Evolutionary conservation across 176 grass and related monocot species (phyloP), one percentile per base, ranked within the genome.

Genomic region (Carex scoparia): DNA sequence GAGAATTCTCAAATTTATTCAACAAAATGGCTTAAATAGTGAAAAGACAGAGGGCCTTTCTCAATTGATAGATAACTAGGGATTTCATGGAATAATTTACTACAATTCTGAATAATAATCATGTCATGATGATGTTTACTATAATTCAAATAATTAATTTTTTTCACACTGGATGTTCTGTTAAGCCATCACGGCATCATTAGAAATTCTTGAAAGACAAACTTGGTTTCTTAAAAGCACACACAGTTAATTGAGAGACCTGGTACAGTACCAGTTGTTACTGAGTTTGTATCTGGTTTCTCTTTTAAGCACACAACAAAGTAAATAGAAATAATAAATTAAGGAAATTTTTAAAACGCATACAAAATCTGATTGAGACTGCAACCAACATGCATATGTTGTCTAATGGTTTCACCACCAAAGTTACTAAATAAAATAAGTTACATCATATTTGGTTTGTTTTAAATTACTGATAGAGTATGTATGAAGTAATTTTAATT

Each of bases 71-170:
- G 19, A 27, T 63, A 19, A 28, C 61, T 30, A 27, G 6, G 9
- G 7, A 19, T 6, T 44, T 44, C 42, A 44, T 44, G 42, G 42
- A 44, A 44, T 73, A 27, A 49, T 49, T 73, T 73, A 73, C 38
- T 73, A 10, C 23, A 3, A 48, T 48, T 57, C 40, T 79, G 16
- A 78, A 46, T 32, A 38, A 27, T 83, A 16, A 38, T 65, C 49
- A 3, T 79, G 40, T 75, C 54, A 27, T 49, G 51, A n/a, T 55
- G 10, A 38, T 69, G 81, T 85, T 87, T 82, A 85, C 72, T 84
- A 87, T 71, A 85, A 83, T 92, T 42, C 10, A 19, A 0, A 12
- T 3, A n/a, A 84, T 35, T 1, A 44, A 5, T 16, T 70, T 33
- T 3, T 4, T 10, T n/a, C 0, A 68, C 0, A 23, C 23, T 23